Conservation (phyloP, 305 asterid genomes). For the Lippia alba region DNA sequence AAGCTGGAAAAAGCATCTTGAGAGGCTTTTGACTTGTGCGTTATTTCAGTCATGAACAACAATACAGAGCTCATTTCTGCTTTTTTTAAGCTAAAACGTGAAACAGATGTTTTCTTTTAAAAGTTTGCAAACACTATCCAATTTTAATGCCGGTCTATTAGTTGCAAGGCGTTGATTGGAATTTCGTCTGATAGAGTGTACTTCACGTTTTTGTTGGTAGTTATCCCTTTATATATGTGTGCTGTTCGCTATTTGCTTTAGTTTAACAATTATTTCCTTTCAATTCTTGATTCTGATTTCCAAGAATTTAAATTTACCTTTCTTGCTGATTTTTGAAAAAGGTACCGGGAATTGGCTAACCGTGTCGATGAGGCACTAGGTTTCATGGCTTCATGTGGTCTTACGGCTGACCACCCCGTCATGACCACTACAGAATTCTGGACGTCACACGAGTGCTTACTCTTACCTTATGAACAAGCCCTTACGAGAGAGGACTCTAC, state of each 20-base stretch:
- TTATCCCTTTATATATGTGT: neutral
- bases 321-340: conserved; percentile 29
- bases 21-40: no score
- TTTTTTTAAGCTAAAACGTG: no score
- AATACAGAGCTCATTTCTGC: no score
- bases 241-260: neutral
- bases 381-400: conserved; percentile 55
- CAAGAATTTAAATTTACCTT: conserved; percentile 13
- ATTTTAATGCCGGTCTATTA: no score
- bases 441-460: conserved; percentile 60
- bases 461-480: conserved; percentile 56
- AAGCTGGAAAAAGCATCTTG: no score
- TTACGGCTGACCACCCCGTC: conserved; percentile 51
- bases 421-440: conserved; percentile 59
- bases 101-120: no score
- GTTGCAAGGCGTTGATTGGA: no score
- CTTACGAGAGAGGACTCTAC: conserved; percentile 57
- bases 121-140: no score
- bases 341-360: conserved; percentile 54
- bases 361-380: conserved; percentile 58
- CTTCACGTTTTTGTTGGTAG: no score
- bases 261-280: neutral
- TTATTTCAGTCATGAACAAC: no score
- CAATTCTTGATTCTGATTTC: neutral
- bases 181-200: no score